Conservation (phyloP, 371 early-diverging fungal genomes). For the Actinomortierella ambigua region DNA sequence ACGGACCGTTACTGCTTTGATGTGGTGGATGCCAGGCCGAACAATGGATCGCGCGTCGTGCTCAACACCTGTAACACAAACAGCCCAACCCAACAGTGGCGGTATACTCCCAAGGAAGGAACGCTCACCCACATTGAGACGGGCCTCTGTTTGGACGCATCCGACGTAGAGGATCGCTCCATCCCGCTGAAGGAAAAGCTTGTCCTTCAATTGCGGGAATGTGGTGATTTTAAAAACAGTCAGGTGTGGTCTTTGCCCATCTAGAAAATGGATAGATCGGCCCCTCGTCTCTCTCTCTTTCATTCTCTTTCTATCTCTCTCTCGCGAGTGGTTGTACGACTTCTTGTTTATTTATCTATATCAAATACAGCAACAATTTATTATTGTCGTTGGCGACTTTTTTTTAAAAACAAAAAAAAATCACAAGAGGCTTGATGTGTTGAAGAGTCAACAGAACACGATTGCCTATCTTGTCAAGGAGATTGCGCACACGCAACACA, state of each 20-base stretch:
- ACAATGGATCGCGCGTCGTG: slow-evolving; percentile 14
- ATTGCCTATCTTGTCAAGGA: too few species aligned
- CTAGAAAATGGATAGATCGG: slow-evolving; percentile 3
- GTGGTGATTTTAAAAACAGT: slow-evolving; percentile 22
- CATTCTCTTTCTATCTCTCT: too few species aligned
- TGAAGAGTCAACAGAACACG: too few species aligned
- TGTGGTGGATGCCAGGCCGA: not conserved
- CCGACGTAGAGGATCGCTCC: slow-evolving; percentile 2
- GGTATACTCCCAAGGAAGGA: slow-evolving; percentile 29
- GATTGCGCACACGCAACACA: too few species aligned
- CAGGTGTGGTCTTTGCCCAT: slow-evolving; percentile 44
- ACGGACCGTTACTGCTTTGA: slow-evolving; percentile 25
- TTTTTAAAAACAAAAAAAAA: too few species aligned
- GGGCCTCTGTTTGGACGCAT: slow-evolving; percentile 28
- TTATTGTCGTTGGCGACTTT: too few species aligned
- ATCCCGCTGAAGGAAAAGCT: not conserved
- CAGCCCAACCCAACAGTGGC: slow-evolving; percentile 36
- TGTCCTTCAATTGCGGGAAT: slow-evolving; percentile 20
- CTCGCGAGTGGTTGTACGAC: too few species aligned
- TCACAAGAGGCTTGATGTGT: too few species aligned
- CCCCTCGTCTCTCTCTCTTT: too few species aligned
- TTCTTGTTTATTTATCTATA: too few species aligned
- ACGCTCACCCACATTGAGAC: slow-evolving; percentile 23
- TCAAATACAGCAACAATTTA: too few species aligned
- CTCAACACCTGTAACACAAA: slow-evolving; percentile 23